phyloP scores from a whole-genome alignment of 78 protist genomes.

The Dictyostelium citrinum region DNA sequence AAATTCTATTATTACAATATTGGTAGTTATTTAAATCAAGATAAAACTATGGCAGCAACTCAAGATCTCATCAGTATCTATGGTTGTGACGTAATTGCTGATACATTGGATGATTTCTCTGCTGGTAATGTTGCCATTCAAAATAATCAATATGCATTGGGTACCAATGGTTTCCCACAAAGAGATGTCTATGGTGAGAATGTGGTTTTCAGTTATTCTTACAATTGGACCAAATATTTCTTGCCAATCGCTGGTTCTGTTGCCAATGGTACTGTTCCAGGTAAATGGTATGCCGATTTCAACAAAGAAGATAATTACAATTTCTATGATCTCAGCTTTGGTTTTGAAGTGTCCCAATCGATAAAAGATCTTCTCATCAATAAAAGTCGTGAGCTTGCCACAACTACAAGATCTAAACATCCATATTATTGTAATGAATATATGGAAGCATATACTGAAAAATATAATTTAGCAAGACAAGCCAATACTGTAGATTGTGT shows the following conservation, averaged over 20 bases:
- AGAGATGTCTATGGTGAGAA: conserved; percentile 29
- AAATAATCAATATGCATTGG: background rate
- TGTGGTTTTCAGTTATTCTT: background rate
- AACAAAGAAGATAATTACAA: background rate
- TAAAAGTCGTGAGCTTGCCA: background rate
- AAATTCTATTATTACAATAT: background rate
- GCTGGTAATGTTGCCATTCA: background rate
- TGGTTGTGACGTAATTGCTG: background rate
- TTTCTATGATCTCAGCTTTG: background rate
- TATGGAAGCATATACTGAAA: background rate
- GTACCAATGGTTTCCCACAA: conserved; percentile 51
- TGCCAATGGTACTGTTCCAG: background rate
- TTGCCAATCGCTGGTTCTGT: background rate
- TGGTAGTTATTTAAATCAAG: background rate
- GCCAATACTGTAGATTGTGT: background rate
- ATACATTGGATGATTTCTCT: conserved; percentile 24
- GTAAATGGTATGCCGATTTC: background rate
- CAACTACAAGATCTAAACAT: background rate
- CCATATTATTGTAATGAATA: conserved; percentile 36
- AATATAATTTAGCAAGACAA: background rate
- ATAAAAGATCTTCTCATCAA: background rate
- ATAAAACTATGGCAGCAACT: conserved; percentile 19
- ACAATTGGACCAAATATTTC: conserved; percentile 37
- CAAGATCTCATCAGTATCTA: background rate
- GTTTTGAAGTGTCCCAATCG: background rate